Evolutionary conservation across 2,329 filamentous ascomycete genomes (phyloP).

Genomic region (Didymella segeticola): DNA sequence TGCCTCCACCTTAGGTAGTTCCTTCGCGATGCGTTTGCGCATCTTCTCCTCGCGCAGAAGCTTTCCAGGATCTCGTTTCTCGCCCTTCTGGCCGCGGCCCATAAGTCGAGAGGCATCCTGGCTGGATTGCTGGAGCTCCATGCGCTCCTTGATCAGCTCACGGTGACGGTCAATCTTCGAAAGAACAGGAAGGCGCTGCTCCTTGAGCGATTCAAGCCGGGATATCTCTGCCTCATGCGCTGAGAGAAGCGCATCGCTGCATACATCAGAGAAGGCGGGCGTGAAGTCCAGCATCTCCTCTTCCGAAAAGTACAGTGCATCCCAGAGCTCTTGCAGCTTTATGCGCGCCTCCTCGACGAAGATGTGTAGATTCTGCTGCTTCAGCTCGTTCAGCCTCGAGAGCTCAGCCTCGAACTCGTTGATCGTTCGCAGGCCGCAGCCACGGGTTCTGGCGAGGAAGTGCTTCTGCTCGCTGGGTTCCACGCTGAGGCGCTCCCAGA

Average conservation of each 20-base stretch:
- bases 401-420: constrained; percentile 97
- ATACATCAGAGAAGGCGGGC: constrained; percentile 95
- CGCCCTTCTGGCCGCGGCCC: constrained; percentile 88
- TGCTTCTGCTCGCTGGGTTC: constrained; percentile 82
- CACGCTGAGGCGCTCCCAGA: constrained; percentile 88
- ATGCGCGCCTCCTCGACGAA: constrained; percentile 95
- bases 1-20: constrained; percentile 86
- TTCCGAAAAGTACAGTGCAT: constrained; percentile 90
- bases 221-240: constrained; percentile 92
- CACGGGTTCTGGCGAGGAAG: constrained; percentile 86
- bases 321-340: constrained; percentile 94
- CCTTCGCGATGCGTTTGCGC: constrained; percentile 95
- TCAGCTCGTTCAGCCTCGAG: constrained; percentile 83
- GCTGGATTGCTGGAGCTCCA: constrained; percentile 87
- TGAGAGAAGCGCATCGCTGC: constrained; percentile 92
- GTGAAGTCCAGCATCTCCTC: constrained; percentile 99
- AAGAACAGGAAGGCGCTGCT: constrained; percentile 85
- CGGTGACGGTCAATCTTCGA: constrained; percentile 84
- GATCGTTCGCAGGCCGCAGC: constrained; percentile 88
- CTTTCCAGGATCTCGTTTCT: constrained; percentile 92
- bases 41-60: constrained; percentile 96
- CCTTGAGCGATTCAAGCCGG: constrained; percentile 79
- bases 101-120: constrained; percentile 95
- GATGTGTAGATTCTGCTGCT: constrained; percentile 90
- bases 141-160: constrained; percentile 80